Conservation (phyloP, 495 filamentous ascomycete species). For the Talaromyces borbonicus region DNA sequence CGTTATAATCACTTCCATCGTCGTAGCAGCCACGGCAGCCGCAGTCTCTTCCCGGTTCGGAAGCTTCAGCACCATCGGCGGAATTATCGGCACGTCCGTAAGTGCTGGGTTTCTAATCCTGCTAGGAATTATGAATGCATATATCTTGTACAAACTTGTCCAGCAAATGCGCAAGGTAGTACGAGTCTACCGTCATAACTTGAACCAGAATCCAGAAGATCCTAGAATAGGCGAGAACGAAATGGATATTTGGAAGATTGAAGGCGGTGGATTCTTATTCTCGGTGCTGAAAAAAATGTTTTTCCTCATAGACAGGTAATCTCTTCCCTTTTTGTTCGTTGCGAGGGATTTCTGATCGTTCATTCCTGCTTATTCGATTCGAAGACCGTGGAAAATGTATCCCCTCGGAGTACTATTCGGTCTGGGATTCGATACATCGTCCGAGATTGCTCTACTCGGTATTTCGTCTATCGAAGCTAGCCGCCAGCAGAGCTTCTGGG, state of each 20-base stretch:
- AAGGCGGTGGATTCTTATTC: constrained; percentile 68
- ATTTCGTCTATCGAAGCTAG: constrained; percentile 80
- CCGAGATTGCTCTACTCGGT: constrained; percentile 84
- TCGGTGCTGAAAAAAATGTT: constrained; percentile 66
- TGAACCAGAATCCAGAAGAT: background rate
- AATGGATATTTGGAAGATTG: constrained; percentile 53
- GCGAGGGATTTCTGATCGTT: background rate
- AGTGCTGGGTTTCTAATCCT: constrained; percentile 73
- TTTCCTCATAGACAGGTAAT: constrained; percentile 65
- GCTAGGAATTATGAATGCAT: constrained; percentile 73
- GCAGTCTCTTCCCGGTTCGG: constrained; percentile 72
- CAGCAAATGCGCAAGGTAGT: constrained; percentile 55
- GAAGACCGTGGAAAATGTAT: constrained; percentile 90
- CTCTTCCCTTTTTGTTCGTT: background rate
- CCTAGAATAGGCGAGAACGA: constrained; percentile 33
- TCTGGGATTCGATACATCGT: constrained; percentile 91
- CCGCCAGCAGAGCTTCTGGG: constrained; percentile 81
- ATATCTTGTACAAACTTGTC: constrained; percentile 70
- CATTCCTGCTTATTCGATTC: constrained; percentile 2
- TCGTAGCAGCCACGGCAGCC: constrained; percentile 81
- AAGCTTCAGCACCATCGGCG: constrained; percentile 69
- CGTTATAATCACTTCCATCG: constrained; percentile 81
- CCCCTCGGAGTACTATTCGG: constrained; percentile 86
- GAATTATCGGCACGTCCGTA: constrained; percentile 73
- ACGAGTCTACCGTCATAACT: constrained; percentile 15